Evolutionary conservation across 1,139 yeast genomes (phyloP), one percentile per base, ranked within the genome.

Genomic region (Kodamaea suecica): DNA sequence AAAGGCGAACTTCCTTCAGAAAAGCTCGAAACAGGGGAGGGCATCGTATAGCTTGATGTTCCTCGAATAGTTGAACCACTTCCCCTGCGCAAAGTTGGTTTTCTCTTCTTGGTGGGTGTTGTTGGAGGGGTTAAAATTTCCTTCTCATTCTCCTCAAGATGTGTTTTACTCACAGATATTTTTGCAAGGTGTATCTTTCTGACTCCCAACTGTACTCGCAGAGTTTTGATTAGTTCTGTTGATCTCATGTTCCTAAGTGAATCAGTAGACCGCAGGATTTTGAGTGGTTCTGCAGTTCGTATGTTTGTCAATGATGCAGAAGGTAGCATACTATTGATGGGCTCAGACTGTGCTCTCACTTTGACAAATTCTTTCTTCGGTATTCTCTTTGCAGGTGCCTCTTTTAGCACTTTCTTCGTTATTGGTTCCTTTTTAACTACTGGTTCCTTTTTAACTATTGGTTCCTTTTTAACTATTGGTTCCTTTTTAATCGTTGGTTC

Each of bases 71-170:
- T 28, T 7, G 41, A 35, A 8, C 41, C 41, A 19, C 23, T 24
- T 3, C 23, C 15, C 10, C 25, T 23, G 6, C 37, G 33, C 19
- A 46, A 36, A 6, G 50, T 40, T 2, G 52, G 52, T 37, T 41
- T 31, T 15, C 44, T 35, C 33, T 48, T 55, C 33, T 53, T 54
- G 33, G 50, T 51, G n/a, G 66, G 66, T 3, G 66, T 60, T 10
- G 56, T 31, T 9, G 66, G 66, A 5, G 65, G 65, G 3, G 65
- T 59, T 23, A 50, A 42, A 3, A 47, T 42, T 6, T 30, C 23
- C 17, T 31, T 29, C 6, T 19, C 21, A 6, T 19, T 9, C 21
- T 6, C 21, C 21, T 19, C n/a, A n/a, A n/a, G n/a, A n/a, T n/a
- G n/a, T n/a, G n/a, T n/a, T n/a, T n/a, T n/a, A 9, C 8, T 19